Percentiles rank a stretch among this genome's conserved stretches.
Evolutionary conservation across 108 stramenopile genomes (phyloP).

Genomic region (Nitzschia sp.): DNA sequence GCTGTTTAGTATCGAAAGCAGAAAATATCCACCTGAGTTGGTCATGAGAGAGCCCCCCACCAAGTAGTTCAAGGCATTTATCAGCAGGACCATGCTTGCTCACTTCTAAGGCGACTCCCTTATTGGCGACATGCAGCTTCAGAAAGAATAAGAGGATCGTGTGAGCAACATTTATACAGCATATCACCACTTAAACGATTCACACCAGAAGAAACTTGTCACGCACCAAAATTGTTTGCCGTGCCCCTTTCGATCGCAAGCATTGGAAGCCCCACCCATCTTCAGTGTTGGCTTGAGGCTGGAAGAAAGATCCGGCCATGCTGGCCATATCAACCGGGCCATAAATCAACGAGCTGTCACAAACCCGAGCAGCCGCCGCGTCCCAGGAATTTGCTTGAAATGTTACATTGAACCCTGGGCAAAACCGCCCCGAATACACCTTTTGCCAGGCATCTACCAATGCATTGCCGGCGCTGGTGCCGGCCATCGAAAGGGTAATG

Average conservation of each 20-base stretch:
- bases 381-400: neutral
- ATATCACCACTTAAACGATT: neutral
- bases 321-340: slow-evolving; percentile 17
- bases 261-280: slow-evolving; percentile 17
- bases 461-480: neutral
- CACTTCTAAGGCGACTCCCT: slow-evolving; percentile 12
- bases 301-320: slow-evolving; percentile 3
- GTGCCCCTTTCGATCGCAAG: neutral
- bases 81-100: slow-evolving; percentile 3
- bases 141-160: neutral
- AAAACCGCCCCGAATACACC: neutral
- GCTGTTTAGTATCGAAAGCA: slow-evolving; percentile 5
- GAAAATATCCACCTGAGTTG: slow-evolving; percentile 38
- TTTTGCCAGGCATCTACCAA: neutral
- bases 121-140: slow-evolving; percentile 13
- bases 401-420: neutral
- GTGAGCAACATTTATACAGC: neutral
- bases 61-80: slow-evolving; percentile 7
- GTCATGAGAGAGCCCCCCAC: slow-evolving; percentile 18
- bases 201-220: neutral
- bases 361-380: slow-evolving; percentile 11
- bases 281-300: slow-evolving; percentile 4
- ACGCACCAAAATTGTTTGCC: neutral
- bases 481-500: neutral
- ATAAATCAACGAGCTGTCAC: slow-evolving; percentile 4